Percentiles rank a stretch among this genome's conserved stretches.
phyloP scores from a whole-genome alignment of 192 early-diverging fungal genomes.

The Kappamyces sp. region DNA sequence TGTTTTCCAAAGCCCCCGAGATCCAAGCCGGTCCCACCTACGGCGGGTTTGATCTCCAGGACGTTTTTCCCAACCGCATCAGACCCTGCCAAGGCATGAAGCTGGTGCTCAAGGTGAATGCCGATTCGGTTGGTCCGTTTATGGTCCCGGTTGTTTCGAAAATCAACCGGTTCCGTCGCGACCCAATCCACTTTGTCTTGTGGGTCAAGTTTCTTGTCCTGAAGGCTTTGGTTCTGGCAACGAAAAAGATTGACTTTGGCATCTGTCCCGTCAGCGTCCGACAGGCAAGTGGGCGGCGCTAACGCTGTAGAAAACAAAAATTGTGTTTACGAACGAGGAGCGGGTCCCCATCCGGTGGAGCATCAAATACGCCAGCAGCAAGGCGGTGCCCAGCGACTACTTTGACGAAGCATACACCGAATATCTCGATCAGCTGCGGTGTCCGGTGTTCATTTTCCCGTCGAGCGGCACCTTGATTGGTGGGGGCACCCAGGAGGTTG shows the following conservation, averaged over 20 bases:
- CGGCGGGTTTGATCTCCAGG: too few species aligned
- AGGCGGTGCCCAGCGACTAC: conserved; percentile 25
- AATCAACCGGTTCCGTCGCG: conserved; percentile 28
- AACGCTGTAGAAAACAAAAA: conserved; percentile 21
- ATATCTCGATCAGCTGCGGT: conserved; percentile 24
- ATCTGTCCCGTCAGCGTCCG: conserved; percentile 37
- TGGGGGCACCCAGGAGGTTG: conserved; percentile 39
- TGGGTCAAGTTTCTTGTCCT: conserved; percentile 43
- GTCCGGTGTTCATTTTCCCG: conserved; percentile 41
- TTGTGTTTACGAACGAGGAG: conserved; percentile 48
- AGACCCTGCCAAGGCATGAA: too few species aligned
- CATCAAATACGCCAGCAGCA: conserved; percentile 20
- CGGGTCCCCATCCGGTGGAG: conserved; percentile 37
- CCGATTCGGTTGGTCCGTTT: neutral
- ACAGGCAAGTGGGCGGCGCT: conserved; percentile 28
- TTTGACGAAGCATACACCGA: conserved; percentile 34
- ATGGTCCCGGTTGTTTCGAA: conserved; percentile 2
- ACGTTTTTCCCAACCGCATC: too few species aligned
- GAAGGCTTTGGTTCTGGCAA: conserved; percentile 36
- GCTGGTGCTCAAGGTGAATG: too few species aligned
- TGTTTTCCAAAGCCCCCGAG: too few species aligned
- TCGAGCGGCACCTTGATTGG: conserved; percentile 33
- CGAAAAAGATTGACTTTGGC: conserved; percentile 50
- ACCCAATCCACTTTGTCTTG: conserved; percentile 28
- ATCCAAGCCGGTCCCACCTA: too few species aligned